These are phyloP conservation scores for Epipyxis sp. DNA, from an alignment of 108 stramenopile genomes.

Conservation along the genomic window DNA sequence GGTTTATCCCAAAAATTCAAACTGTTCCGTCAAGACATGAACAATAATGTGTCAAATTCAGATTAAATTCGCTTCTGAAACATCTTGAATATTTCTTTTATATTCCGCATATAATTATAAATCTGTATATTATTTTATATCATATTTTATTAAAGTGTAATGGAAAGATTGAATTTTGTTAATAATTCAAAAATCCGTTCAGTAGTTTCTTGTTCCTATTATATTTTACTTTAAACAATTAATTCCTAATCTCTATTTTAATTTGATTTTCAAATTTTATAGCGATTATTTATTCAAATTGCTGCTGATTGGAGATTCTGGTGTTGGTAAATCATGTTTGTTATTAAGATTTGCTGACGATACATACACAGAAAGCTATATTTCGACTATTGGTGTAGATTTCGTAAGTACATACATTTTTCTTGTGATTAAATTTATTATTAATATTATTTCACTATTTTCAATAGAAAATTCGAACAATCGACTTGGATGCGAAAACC, in stretches of 20 bases:
- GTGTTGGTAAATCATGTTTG: constrained; percentile 87
- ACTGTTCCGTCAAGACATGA: not conserved
- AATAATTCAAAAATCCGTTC: too few relatives aligned
- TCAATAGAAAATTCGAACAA: constrained; percentile 87
- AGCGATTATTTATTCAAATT: constrained; percentile 87
- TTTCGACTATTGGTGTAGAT: constrained; percentile 98
- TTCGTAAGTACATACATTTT: constrained; percentile 69
- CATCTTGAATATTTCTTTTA: not conserved
- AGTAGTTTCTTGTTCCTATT: not conserved
- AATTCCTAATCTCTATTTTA: not conserved
- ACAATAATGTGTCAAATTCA: not conserved
- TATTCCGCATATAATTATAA: not conserved
- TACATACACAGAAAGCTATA: constrained; percentile 96
- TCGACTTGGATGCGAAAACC: constrained; percentile 95
- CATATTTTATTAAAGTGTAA: not conserved
- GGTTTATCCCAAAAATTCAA: not conserved
- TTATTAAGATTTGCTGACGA: constrained; percentile 90
- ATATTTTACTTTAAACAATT: not conserved
- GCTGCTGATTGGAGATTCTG: constrained; percentile 87
- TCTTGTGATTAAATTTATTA: not conserved
- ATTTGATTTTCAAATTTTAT: not conserved
- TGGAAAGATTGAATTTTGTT: too few relatives aligned
- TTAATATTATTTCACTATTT: not conserved
- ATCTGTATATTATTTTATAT: not conserved
- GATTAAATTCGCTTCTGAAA: not conserved